Percentiles rank a stretch among this genome's conserved stretches.
phyloP scores from a whole-genome alignment of 768 basidiomycete genomes.

The Leccinum sublutescens region DNA sequence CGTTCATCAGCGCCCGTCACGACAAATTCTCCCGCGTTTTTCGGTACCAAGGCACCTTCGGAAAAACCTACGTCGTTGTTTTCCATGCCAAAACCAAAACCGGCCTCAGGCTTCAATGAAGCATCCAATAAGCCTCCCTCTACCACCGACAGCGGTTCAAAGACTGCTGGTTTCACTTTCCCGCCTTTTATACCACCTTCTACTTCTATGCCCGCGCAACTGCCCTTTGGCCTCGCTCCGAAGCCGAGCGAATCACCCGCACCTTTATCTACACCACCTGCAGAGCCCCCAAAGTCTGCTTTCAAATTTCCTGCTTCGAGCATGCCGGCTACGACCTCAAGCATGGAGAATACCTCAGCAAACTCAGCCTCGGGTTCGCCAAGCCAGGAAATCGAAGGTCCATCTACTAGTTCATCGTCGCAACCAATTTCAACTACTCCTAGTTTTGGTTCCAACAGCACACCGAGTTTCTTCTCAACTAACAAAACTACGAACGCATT shows the following conservation, averaged over 20 bases:
- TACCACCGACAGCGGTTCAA: constrained; percentile 20
- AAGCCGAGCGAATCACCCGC: constrained; percentile 20
- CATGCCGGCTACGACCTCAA: constrained; percentile 7
- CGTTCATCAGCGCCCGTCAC: constrained; percentile 13
- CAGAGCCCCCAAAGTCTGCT: constrained; percentile 29
- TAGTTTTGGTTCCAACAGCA: constrained; percentile 14
- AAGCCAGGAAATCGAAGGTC: constrained; percentile 12
- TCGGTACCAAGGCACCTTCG: constrained; percentile 7
- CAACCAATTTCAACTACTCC: constrained; percentile 15
- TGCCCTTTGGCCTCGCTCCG: constrained; percentile 14
- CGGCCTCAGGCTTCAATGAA: constrained; percentile 26
- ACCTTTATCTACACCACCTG: constrained; percentile 12
- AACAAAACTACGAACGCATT: constrained; percentile 19
- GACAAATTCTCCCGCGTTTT: constrained; percentile 11
- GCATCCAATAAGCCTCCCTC: constrained; percentile 9
- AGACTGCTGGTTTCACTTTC: constrained; percentile 25
- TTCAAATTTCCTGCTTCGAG: constrained; percentile 25
- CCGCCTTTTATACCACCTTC: constrained; percentile 24
- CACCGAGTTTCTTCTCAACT: constrained; percentile 24
- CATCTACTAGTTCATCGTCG: constrained; percentile 2
- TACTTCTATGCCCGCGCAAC: constrained; percentile 6
- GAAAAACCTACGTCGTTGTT: constrained; percentile 21
- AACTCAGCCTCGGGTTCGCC: constrained; percentile 7
- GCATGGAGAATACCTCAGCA: constrained; percentile 6
- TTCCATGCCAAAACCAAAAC: constrained; percentile 33